Base-by-base conservation (phyloP, 768 basidiomycete species). In the Phaeotremella fagi region DNA sequence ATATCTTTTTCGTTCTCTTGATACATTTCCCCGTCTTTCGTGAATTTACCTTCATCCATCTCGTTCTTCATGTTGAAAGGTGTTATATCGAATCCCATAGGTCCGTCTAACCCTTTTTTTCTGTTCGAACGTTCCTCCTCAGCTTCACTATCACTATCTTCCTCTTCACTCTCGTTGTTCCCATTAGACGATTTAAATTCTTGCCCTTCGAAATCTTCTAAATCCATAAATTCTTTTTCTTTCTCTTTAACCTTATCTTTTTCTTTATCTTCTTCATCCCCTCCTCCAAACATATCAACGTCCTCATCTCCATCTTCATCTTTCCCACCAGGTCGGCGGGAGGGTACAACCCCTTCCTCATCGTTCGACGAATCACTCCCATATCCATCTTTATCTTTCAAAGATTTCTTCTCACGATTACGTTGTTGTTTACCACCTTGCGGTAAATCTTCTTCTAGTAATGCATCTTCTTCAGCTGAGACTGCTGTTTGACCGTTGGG, bases 51-150 rank as follows among this genome's bases (percentile, higher is more conserved):
- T 76, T 98, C 94, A 68, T 90, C 86, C 86, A 98, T 92, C 80
- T 99, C 95, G 64, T 89, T 86, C 59, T 91, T 85, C 94, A 99
- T 98, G 74, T 99, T 94, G 83, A 99, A 99, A 24, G 89, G 87
- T 3, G 88, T 91, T 9, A 99, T 63, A 69, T 92, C 87, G 75
- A 78, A 94, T 1, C 94, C 95, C 94, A 99, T 97, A 44, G 68
- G 66, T 11, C 66, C 68, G 28, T 72, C 70, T 22, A 70, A 48
- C 24, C 64, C 70, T 47, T 37, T 50, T 24, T 48, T 59, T 48
- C 42, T 12, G 85, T 86, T 33, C 79, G 83, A 73, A 88, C 89
- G 77, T 81, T 83, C 69, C 80, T 77, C 63, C 84, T 81, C 46
- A 64, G 81, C 80, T n/a, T 57, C 44, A 51, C 66, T 28, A 43